Evolutionary conservation across 305 asterid species (phyloP).

Genomic region (Fraxinus dipetala): DNA sequence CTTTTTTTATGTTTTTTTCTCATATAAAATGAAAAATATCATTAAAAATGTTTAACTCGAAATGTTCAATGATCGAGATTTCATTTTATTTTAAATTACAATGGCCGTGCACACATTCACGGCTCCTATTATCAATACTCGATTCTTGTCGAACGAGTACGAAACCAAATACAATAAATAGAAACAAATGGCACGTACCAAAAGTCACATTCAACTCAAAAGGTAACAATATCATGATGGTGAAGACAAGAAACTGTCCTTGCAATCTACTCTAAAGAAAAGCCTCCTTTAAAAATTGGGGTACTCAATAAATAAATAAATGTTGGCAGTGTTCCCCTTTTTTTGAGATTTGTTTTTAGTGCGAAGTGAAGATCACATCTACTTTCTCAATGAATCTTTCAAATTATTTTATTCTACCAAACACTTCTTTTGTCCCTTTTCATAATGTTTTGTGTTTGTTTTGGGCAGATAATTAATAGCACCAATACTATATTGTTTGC

Average conservation of each 20-base stretch:
- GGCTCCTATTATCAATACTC: background rate
- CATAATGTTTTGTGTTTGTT: background rate
- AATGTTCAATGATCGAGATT: background rate
- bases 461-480: background rate
- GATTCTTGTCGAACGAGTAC: background rate
- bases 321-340: constrained; percentile 13
- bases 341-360: constrained; percentile 24
- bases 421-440: constrained; percentile 13
- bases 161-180: background rate
- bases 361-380: constrained; percentile 28
- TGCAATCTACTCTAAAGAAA: constrained; percentile 14
- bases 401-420: background rate
- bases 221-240: background rate
- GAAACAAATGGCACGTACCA: background rate
- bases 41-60: no score
- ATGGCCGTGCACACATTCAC: background rate
- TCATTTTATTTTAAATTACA: background rate
- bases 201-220: background rate
- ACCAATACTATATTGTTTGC: background rate
- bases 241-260: constrained; percentile 13
- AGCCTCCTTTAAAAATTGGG: background rate
- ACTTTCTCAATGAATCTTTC: constrained; percentile 19
- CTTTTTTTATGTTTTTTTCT: no score
- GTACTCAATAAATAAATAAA: constrained; percentile 19
- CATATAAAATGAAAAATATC: no score